Evolutionary conservation across 75 land plant genomes (phyloP).

Genomic region (Sequoiadendron giganteum): DNA sequence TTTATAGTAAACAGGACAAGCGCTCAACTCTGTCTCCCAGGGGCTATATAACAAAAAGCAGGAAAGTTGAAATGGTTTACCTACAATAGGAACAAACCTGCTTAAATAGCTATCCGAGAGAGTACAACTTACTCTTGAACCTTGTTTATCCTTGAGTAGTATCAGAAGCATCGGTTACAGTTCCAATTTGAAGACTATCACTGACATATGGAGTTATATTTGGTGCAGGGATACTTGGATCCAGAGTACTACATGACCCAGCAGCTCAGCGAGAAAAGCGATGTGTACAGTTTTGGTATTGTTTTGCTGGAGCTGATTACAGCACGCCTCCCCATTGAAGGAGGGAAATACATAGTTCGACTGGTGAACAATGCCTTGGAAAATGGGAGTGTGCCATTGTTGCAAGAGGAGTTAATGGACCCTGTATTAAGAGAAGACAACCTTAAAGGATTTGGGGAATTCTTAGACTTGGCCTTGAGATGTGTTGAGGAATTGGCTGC

Average conservation of each 20-base stretch:
- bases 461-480: conserved; percentile 55
- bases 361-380: conserved; percentile 43
- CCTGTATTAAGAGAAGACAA: not conserved
- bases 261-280: conserved; percentile 76
- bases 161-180: not conserved
- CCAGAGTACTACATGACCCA: conserved; percentile 86
- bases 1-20: too few species aligned
- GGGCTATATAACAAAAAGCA: not conserved
- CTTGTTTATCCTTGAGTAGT: not conserved
- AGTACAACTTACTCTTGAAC: not conserved
- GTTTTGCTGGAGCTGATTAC: conserved; percentile 77
- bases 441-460: conserved; percentile 43
- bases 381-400: conserved; percentile 8
- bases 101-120: not conserved
- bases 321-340: conserved; percentile 56
- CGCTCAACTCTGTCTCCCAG: too few species aligned
- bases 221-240: conserved; percentile 78
- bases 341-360: conserved; percentile 63
- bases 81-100: too few species aligned
- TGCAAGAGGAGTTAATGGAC: conserved; percentile 12
- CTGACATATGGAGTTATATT: not conserved
- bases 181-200: not conserved
- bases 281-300: conserved; percentile 91
- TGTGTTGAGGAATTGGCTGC: conserved; percentile 64
- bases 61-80: too few species aligned